Base-by-base conservation (phyloP, 257 asterid species). In the Salvia hispanica region DNA sequence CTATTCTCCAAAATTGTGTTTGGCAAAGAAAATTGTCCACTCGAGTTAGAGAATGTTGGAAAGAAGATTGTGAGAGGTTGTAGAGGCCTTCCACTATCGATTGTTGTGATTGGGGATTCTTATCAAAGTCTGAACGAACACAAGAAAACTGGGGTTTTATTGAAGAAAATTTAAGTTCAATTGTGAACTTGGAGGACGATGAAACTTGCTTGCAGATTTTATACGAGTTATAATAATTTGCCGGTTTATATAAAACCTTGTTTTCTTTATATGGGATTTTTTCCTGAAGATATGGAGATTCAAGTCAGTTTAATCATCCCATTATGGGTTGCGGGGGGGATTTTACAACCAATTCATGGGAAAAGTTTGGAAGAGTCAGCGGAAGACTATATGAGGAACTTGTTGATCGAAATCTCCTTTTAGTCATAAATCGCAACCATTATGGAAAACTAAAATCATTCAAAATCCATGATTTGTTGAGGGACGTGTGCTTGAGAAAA, bases 181-280 rank as follows among this genome's bases (percentile, higher is more conserved):
- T 25, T 25, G 31, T 25, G 40, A 55, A 55, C 9, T 28, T 5
- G 3, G 40, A 55, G 37, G 11, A 28, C 4, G 7, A 55, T 28
- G 42, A 31, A 4, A 11, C 2, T 25, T 55, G 60, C 39, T 55
- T 25, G 39, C 28, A 31, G 0, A 28, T 25, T 25, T 28, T 55
- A 36, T 21, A 15, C 6, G 33, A 51, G 57, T 15, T n/a, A 36
- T 36, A 36, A 36, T 36, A 36, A n/a, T 36, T 4, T 55, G 37
- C 60, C 60, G 1, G 60, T 28, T 31, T 9, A 55, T 55, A n/a
- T 55, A 12, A 55, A 55, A 34, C 60, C 60, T 1, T 55, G 60
- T 5, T 55, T 55, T 25, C 60, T 55, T 4, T 55, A 55, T 31
- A 55, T 55, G 60, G 60, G 60, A 25, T 15, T 55, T 21, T 55